Evolutionary conservation across 352 stramenopile genomes (phyloP).

Genomic region (Phytophthora boehmeriae): DNA sequence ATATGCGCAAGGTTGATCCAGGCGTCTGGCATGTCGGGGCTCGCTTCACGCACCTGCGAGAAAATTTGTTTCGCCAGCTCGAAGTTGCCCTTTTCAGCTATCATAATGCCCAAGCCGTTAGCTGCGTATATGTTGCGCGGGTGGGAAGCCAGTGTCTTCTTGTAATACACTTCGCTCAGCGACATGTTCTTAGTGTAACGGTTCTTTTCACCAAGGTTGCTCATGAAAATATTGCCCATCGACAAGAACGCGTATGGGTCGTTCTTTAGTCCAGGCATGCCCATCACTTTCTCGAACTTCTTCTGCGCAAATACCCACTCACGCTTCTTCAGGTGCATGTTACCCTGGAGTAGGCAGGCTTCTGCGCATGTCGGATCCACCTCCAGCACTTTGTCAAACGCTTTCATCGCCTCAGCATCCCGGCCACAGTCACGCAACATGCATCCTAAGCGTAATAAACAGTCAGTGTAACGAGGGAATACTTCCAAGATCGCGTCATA

Average conservation of each 20-base stretch:
- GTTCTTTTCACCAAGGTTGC: constrained; percentile 94
- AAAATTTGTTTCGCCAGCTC: constrained; percentile 97
- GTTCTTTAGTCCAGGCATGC: constrained; percentile 95
- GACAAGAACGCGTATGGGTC: constrained; percentile 97
- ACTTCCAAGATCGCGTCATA: constrained; percentile 93
- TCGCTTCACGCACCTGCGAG: constrained; percentile 95
- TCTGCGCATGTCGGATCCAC: constrained; percentile 92
- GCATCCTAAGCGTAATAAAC: constrained; percentile 93
- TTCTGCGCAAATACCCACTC: constrained; percentile 96
- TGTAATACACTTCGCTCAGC: constrained; percentile 95
- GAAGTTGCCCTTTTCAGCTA: constrained; percentile 97
- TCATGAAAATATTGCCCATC: constrained; percentile 99
- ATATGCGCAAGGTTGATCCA: constrained; percentile 98
- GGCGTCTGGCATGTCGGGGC: constrained; percentile 94
- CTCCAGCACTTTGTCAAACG: constrained; percentile 94
- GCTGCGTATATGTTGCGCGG: constrained; percentile 95
- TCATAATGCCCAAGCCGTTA: constrained; percentile 97
- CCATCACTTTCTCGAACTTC: constrained; percentile 94
- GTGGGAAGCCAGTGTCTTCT: constrained; percentile 93
- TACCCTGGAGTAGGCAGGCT: constrained; percentile 94
- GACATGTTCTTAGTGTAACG: constrained; percentile 97
- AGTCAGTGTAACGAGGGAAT: constrained; percentile 96
- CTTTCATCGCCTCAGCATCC: constrained; percentile 87
- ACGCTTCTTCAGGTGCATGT: constrained; percentile 94
- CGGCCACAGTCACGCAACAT: constrained; percentile 94